These are phyloP conservation scores for Hypholoma sublateritium DNA, from an alignment of 768 basidiomycete species.

Conservation along the genomic window DNA sequence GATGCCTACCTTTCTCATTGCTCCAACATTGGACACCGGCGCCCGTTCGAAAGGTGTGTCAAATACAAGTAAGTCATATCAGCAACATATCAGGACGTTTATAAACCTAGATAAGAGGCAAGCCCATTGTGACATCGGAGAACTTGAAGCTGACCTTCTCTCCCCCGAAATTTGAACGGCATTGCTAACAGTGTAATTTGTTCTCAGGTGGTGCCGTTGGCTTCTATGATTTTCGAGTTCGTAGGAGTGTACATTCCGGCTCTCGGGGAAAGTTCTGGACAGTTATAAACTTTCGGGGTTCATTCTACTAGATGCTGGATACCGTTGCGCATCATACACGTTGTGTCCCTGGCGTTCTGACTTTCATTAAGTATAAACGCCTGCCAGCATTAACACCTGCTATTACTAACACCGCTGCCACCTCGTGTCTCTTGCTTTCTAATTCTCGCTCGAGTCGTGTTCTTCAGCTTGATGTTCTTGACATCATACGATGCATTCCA, in stretches of 20 bases:
- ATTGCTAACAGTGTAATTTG: not conserved
- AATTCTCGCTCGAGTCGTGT: not conserved
- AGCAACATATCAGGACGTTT: not conserved
- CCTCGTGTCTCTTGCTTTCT: not conserved
- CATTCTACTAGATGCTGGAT: conserved; percentile 13
- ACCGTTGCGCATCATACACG: conserved; percentile 1
- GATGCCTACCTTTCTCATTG: too few relatives aligned
- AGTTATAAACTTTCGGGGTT: not conserved
- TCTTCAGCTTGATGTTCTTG: not conserved
- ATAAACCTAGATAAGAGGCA: not conserved
- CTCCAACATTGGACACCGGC: too few relatives aligned
- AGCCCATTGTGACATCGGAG: not conserved
- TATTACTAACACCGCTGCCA: not conserved
- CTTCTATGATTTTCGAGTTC: not conserved
- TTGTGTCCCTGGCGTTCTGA: not conserved
- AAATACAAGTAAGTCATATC: too few relatives aligned
- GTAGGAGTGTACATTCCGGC: not conserved
- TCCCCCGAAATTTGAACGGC: not conserved
- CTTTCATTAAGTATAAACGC: conserved; percentile 17
- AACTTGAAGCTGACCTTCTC: too few relatives aligned
- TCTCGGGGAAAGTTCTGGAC: not conserved
- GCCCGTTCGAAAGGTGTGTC: too few relatives aligned
- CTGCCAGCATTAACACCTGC: conserved; percentile 7
- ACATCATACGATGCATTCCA: too few relatives aligned
- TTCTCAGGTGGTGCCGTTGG: not conserved